phyloP scores from a whole-genome alignment of 2,329 filamentous ascomycete genomes.

The Alternaria sp. region DNA sequence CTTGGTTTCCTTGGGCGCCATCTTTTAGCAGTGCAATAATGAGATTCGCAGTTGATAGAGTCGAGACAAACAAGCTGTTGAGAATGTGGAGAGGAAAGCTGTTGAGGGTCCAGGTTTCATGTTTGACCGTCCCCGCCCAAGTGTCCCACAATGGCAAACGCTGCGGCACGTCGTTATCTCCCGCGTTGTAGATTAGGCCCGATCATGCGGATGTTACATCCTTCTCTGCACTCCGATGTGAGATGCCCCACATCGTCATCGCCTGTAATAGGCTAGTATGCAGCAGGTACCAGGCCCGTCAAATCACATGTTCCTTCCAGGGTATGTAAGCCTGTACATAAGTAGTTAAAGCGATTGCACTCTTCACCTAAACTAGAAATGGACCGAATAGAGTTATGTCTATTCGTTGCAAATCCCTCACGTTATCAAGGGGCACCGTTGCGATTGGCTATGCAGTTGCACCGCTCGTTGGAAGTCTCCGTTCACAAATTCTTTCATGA shows the following conservation, averaged over 20 bases:
- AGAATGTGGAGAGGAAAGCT: not conserved
- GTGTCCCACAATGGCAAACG: not conserved
- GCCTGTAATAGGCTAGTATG: not conserved
- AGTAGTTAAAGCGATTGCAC: not conserved
- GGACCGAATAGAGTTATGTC: not conserved
- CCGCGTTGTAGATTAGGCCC: not conserved
- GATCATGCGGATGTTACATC: not conserved
- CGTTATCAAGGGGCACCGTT: not conserved
- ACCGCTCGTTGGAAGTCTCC: not conserved
- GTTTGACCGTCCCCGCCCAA: not conserved
- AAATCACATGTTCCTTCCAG: not conserved
- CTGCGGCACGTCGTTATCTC: constrained; percentile 9
- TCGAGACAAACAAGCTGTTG: not conserved
- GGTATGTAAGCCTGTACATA: not conserved
- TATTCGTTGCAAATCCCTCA: not conserved
- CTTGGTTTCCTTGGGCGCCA: constrained; percentile 38
- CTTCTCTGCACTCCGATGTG: not conserved
- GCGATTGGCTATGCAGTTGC: not conserved
- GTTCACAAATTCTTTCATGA: not conserved
- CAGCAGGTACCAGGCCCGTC: not conserved
- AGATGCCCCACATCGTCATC: not conserved
- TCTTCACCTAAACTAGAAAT: not conserved
- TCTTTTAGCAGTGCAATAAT: constrained; percentile 10
- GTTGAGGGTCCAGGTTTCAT: not conserved
- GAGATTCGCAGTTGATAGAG: not conserved